Base-by-base conservation (phyloP, 345 rosid genomes). In the Camelina neglecta region DNA sequence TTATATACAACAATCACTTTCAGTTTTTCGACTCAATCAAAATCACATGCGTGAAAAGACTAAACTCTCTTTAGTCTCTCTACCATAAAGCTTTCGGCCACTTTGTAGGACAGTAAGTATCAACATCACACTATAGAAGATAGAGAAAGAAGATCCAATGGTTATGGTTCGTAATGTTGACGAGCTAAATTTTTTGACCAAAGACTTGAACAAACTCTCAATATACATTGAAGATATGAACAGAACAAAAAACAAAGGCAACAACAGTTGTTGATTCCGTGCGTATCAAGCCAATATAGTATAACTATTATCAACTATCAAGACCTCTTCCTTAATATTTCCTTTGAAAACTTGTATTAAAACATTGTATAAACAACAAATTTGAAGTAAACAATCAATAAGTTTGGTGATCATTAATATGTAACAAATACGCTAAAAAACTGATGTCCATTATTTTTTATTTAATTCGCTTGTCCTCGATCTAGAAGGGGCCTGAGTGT, bases 11-110 rank as follows among this genome's bases (percentile, higher is more conserved):
- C 56, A 24, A 60, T 72, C 68, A 26, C 72, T 71, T 57, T 64
- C 72, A 65, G 33, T 7, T 5, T 58, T 53, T 58, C 11, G 63
- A 78, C 73, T 72, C 77, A 66, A 72, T 78, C 64, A 78, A 72
- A 74, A 39, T 36, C 74, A 57, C 72, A 77, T 71, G 83, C 91
- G 88, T 82, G 84, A 79, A 80, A 80, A 80, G 86, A 81, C 87
- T 82, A 47, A 82, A 89, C 88, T 82, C 87, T 85, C 60, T 44
- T 75, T 68, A 15, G 69, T 39, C 63, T 67, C 63, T 67, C 68
- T 53, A 15, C 57, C 39, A 50, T 26, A 42, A 38, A 75, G 74
- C 59, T 76, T 70, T 69, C 57, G 65, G 59, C 45, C 59, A 76
- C 60, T 69, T 69, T 44, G 80, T 76, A 62, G 75, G 75, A 36